Conservation (phyloP, 2,329 filamentous ascomycete species). For the Hymenoscyphus scutula region DNA sequence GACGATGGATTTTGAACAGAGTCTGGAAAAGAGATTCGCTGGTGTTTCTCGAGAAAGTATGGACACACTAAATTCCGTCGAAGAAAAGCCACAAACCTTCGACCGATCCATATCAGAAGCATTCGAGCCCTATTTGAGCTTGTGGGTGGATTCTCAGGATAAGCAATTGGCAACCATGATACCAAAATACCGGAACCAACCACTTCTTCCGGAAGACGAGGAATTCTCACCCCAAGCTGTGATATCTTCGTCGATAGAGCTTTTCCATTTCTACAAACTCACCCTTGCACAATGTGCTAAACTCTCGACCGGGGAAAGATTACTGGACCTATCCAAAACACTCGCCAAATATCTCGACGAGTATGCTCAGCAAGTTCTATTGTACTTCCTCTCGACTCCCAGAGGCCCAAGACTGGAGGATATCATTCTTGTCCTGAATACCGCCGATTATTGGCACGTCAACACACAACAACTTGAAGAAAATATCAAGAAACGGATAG, state of each 20-base stretch:
- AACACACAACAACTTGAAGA: constrained; percentile 94
- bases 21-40: constrained; percentile 79
- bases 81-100: constrained; percentile 75
- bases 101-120: constrained; percentile 91
- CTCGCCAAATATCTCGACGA: constrained; percentile 93
- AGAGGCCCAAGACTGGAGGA: constrained; percentile 65
- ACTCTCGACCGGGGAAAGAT: constrained; percentile 82
- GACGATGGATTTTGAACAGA: constrained; percentile 95
- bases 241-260: constrained; percentile 88
- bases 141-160: constrained; percentile 97
- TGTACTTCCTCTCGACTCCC: constrained; percentile 59
- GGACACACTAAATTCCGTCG: constrained; percentile 79
- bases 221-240: constrained; percentile 90
- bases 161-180: constrained; percentile 81
- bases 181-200: constrained; percentile 81
- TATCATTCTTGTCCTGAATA: constrained; percentile 84
- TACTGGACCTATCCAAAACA: constrained; percentile 80
- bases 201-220: constrained; percentile 77
- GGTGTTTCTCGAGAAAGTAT: constrained; percentile 71
- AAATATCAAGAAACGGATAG: constrained; percentile 87
- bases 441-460: constrained; percentile 93
- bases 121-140: constrained; percentile 92
- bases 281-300: constrained; percentile 94
- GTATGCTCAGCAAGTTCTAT: constrained; percentile 88
- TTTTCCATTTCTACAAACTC: constrained; percentile 95